Base-by-base conservation (phyloP, 169 alveolate genomes). In the Blepharisma undulans region DNA sequence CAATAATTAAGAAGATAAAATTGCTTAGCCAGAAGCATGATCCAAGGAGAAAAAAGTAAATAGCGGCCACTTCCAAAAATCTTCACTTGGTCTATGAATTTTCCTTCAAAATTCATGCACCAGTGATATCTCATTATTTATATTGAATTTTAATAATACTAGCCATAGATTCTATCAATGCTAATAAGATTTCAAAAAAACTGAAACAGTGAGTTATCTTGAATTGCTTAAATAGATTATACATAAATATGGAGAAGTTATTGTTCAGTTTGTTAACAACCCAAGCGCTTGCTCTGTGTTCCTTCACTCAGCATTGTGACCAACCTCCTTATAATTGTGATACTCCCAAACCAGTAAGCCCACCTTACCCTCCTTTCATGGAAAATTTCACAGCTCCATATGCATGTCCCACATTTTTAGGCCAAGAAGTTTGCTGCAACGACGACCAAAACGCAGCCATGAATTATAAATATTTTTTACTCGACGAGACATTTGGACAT, bases 361-460 rank as follows among this genome's bases (percentile, higher is more conserved):
- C 66, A 48, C 66, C 66, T 10, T 48, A 1, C 66, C 66, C 66
- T 48, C 66, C 66, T 48, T 48, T 48, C 14, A 48, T 48, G 66
- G 66, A 48, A 48, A 48, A 48, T 48, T 48, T 48, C 66, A 48
- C 66, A 48, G 66, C 66, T 48, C 66, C 66, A 48, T 48, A 48
- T 48, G 92, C 92, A 76, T 88, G 92, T 88, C 92, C 92, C 22
- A 33, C 22, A 2, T 88, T 76, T 48, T 22, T 25, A 33, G 87
- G 78, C 1, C 34, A 29, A 76, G 79, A 88, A n/a, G 87, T 88
- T 36, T 88, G 92, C 25, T 88, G 92, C 59, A 88, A 33, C 33
- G 30, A 32, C 12, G 71, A 19, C 10, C 87, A 88, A 71, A 74
- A 72, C 72, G 3, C n/a, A 22, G 48, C 48, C 12, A 88, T 88